Conservation (phyloP, 1,139 yeast species). For the Sugiyamaella novakii region DNA sequence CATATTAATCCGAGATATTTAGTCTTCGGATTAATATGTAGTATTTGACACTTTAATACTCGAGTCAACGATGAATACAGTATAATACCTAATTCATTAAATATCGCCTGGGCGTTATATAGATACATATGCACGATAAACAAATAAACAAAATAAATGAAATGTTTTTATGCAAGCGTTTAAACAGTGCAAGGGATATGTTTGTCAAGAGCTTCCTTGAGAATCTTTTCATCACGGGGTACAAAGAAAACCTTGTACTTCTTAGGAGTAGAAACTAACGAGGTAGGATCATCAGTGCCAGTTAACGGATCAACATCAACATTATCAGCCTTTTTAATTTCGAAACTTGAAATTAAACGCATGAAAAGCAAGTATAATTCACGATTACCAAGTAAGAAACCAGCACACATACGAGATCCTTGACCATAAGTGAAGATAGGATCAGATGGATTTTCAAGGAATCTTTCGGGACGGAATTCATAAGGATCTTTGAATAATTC, state of each 20-base stretch:
- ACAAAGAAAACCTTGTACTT: conserved; percentile 28
- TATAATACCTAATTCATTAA: no score
- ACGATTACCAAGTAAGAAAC: conserved; percentile 58
- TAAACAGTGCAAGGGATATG: conserved; percentile 13
- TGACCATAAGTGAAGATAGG: conserved; percentile 65
- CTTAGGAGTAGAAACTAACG: conserved; percentile 31
- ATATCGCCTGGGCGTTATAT: neutral
- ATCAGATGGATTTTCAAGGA: conserved; percentile 46
- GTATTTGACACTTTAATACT: no score
- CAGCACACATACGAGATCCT: conserved; percentile 71
- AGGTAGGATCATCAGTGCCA: conserved; percentile 30
- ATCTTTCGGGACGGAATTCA: conserved; percentile 59
- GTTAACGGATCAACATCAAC: conserved; percentile 31
- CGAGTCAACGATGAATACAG: no score
- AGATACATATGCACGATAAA: neutral
- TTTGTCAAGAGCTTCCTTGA: conserved; percentile 18
- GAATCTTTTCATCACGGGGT: conserved; percentile 27
- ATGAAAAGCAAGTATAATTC: conserved; percentile 56
- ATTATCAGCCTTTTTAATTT: conserved; percentile 36
- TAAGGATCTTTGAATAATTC: conserved; percentile 49
- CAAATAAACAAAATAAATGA: neutral
- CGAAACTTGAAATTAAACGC: conserved; percentile 46
- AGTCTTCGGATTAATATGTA: no score
- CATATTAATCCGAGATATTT: no score
- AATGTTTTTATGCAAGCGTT: neutral